Evolutionary conservation across 352 stramenopile species (phyloP), one percentile per base, ranked within the genome.

Genomic region (Pythium folliculosum): DNA sequence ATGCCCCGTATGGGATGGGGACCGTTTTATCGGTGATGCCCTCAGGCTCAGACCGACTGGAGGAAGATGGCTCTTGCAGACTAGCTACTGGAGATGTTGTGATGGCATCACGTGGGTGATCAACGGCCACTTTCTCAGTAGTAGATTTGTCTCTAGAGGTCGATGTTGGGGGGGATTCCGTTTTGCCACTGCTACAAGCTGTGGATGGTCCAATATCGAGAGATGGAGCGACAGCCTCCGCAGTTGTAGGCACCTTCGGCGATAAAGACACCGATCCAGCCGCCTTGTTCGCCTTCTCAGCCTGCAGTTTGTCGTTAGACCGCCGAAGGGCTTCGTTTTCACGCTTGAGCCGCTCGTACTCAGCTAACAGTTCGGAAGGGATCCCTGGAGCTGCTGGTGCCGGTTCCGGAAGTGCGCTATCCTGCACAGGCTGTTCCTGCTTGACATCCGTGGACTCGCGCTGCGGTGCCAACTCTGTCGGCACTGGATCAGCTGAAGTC

Each of bases 281-380:
- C 10, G 16, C 3, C 10, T 52, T 12, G 1, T 49, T 40, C 6
- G 61, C 52, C 13, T 53, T 50, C 10, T 23, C 51, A 5, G 65
- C 80, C 71, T 89, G 78, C 0, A 90, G 73, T 17, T 78, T 65
- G 22, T 89, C 81, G 32, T 92, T 92, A 19, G 82, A 92, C 19
- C 74, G 74, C 17, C 81, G 84, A 19, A 92, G 71, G 21, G 68
- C 65, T 53, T 89, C 78, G 63, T 92, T 92, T 44, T 92, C 84
- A 22, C 72, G 71, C 70, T 80, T 88, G 17, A 92, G 69, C 1
- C 82, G 80, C 53, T 90, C 84, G 54, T 88, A 88, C 51, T 90
- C 84, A 23, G 72, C 65, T 65, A 90, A 40, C 2, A 92, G 57
- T 5, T 82, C 81, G 12, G 52, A 23, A 45, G 68, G 67, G 5